Conservation (phyloP, 2,329 filamentous ascomycete genomes). For the Diaporthe ilicicola region DNA sequence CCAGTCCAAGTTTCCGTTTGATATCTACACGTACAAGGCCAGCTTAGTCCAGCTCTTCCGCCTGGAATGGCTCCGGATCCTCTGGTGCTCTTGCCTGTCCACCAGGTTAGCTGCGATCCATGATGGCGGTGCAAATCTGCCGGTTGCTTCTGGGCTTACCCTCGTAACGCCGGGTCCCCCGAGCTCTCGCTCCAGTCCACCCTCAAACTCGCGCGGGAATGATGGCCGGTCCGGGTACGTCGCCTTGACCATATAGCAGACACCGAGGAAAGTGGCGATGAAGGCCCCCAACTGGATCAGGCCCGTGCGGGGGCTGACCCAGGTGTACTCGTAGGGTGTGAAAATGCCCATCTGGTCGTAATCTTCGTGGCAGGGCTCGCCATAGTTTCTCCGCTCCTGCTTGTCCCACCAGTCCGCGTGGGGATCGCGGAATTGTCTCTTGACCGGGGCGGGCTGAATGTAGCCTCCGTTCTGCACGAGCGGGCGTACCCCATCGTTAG, state of each 20-base stretch:
- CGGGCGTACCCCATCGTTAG: background rate
- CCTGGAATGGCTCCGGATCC: slow-evolving; percentile 60
- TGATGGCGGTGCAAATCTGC: background rate
- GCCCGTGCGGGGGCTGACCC: slow-evolving; percentile 76
- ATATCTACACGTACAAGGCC: slow-evolving; percentile 37
- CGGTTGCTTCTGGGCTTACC: slow-evolving; percentile 57
- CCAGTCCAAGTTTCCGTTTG: background rate
- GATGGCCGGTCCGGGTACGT: slow-evolving; percentile 78
- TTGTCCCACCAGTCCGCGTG: slow-evolving; percentile 96
- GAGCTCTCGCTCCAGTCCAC: slow-evolving; percentile 77
- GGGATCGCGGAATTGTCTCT: slow-evolving; percentile 92
- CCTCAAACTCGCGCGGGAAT: slow-evolving; percentile 75
- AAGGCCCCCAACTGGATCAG: slow-evolving; percentile 74
- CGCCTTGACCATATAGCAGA: slow-evolving; percentile 73
- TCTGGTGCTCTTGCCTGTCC: slow-evolving; percentile 62
- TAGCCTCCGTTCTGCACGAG: slow-evolving; percentile 79
- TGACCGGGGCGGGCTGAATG: slow-evolving; percentile 79
- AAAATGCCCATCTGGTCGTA: slow-evolving; percentile 93
- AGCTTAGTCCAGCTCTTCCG: slow-evolving; percentile 38
- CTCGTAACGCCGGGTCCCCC: slow-evolving; percentile 73
- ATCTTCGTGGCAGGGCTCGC: slow-evolving; percentile 96
- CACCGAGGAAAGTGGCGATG: slow-evolving; percentile 66
- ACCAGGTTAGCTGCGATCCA: slow-evolving; percentile 22
- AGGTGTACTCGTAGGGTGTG: slow-evolving; percentile 88
- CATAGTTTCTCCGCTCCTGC: slow-evolving; percentile 96